These are phyloP conservation scores for Cladophialophora bantiana DNA, from an alignment of 2,329 filamentous ascomycete genomes.

Conservation along the genomic window DNA sequence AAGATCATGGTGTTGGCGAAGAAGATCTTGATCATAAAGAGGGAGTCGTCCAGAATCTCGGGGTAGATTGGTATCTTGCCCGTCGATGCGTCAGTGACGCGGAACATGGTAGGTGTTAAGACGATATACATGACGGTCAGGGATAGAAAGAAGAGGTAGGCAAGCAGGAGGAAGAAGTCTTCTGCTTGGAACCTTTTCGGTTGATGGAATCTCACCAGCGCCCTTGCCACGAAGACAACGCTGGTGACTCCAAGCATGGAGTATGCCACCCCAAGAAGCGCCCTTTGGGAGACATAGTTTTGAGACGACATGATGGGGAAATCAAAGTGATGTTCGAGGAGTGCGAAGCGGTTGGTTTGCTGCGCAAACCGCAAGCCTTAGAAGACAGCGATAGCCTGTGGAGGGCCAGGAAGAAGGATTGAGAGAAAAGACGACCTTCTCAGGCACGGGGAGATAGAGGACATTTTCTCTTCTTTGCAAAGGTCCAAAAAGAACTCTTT, in stretches of 20 bases:
- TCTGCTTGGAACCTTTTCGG: slow-evolving; percentile 40
- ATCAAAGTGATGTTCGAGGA: not conserved
- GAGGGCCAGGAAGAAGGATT: not conserved
- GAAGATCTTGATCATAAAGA: slow-evolving; percentile 48
- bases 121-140: slow-evolving; percentile 46
- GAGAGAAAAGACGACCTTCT: not conserved
- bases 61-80: slow-evolving; percentile 42
- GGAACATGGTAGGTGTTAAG: slow-evolving; percentile 45
- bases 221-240: slow-evolving; percentile 33
- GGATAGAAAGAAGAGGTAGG: slow-evolving; percentile 44
- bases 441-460: not conserved
- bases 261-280: slow-evolving; percentile 28
- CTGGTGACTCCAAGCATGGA: slow-evolving; percentile 38
- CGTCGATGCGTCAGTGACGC: slow-evolving; percentile 41
- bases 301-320: slow-evolving; percentile 23
- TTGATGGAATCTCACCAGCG: slow-evolving; percentile 32
- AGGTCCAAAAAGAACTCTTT: not conserved
- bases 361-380: not conserved
- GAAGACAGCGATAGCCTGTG: not conserved
- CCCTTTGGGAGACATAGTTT: slow-evolving; percentile 24
- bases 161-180: slow-evolving; percentile 42
- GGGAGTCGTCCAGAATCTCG: slow-evolving; percentile 44
- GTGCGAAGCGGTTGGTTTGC: not conserved
- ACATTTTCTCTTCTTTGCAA: slow-evolving; percentile 5
- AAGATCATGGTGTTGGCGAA: slow-evolving; percentile 50